These are phyloP conservation scores for Corinectria fuckeliana DNA, from an alignment of 2,329 filamentous ascomycete genomes.

Conservation along the genomic window DNA sequence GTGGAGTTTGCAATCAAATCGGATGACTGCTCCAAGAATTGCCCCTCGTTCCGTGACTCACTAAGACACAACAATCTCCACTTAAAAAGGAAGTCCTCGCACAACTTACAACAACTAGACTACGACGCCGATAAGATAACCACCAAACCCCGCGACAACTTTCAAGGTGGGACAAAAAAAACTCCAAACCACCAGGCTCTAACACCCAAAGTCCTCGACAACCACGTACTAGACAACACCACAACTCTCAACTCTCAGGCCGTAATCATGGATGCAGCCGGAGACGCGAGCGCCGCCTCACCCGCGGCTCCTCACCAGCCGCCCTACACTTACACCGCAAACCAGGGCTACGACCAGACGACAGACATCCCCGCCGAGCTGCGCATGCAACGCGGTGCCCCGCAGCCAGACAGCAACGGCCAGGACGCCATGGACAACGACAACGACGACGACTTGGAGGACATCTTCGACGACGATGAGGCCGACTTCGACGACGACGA, in stretches of 20 bases:
- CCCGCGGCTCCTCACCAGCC: constrained; percentile 54
- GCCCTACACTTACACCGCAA: constrained; percentile 52
- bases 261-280: constrained; percentile 28
- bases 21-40: neutral
- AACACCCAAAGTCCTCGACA: neutral
- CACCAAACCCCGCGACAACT: constrained; percentile 20
- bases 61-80: neutral
- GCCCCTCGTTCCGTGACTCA: constrained; percentile 10
- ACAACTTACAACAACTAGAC: neutral
- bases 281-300: constrained; percentile 33
- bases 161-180: constrained; percentile 18
- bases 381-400: constrained; percentile 38
- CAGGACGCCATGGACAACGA: constrained; percentile 34
- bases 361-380: constrained; percentile 44
- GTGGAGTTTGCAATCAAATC: neutral
- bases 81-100: constrained; percentile 2
- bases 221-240: constrained; percentile 3
- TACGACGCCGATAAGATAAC: constrained; percentile 28
- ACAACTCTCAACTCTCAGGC: neutral
- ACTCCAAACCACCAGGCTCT: neutral
- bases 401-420: constrained; percentile 23
- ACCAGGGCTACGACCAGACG: constrained; percentile 51
- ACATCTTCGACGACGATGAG: constrained; percentile 50
- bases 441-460: constrained; percentile 34
- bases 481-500: constrained; percentile 71